These are phyloP conservation scores for Dissophora globulifera DNA, from an alignment of 192 early-diverging fungal species.

Conservation along the genomic window DNA sequence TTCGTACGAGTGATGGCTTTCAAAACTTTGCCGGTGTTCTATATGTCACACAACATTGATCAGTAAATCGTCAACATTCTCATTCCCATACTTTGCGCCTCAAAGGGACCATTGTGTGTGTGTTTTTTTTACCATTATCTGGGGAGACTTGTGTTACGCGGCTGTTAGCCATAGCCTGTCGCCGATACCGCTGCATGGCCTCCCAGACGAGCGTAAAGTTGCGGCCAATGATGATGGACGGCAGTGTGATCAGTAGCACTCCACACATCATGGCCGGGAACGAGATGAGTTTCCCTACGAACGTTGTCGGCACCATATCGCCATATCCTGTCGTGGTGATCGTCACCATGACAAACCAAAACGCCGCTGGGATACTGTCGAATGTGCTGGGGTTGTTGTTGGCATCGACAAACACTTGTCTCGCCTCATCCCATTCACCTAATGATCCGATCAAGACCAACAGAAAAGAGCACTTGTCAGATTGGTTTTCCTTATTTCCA, in stretches of 20 bases:
- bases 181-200: conserved; percentile 64
- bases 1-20: conserved; percentile 52
- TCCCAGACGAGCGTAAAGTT: conserved; percentile 89
- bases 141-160: conserved; percentile 14
- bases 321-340: conserved; percentile 85
- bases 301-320: conserved; percentile 84
- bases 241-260: conserved; percentile 82
- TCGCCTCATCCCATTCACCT: conserved; percentile 73
- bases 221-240: conserved; percentile 86
- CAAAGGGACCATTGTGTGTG: too few relatives aligned
- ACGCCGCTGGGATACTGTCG: conserved; percentile 81
- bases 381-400: conserved; percentile 75
- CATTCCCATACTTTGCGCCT: background rate
- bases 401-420: conserved; percentile 71
- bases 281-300: conserved; percentile 80
- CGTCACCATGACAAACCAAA: conserved; percentile 83
- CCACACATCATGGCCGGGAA: conserved; percentile 87
- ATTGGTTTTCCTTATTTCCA: background rate
- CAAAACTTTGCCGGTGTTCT: conserved; percentile 52
- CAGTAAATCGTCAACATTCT: background rate
- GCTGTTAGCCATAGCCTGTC: conserved; percentile 28
- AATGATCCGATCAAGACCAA: too few relatives aligned
- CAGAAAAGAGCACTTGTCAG: background rate
- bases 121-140: conserved; percentile 14
- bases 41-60: background rate